Evolutionary conservation across 176 grass and related monocot species (phyloP).

Genomic region (Raddia distichophylla): DNA sequence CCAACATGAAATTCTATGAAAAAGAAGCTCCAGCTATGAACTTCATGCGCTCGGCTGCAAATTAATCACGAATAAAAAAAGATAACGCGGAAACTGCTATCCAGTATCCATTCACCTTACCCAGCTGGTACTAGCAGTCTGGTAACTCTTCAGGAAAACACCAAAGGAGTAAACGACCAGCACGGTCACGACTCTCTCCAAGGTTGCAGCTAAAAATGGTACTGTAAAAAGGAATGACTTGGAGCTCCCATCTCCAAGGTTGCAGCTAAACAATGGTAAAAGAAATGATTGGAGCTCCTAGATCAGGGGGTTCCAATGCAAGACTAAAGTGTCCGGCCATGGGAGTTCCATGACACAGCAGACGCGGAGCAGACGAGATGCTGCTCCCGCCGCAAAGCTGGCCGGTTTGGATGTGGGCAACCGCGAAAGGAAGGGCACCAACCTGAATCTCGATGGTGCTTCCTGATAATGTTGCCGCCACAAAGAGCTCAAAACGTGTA

Average conservation of each 20-base stretch:
- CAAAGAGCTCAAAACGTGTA: not conserved
- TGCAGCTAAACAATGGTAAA: not conserved
- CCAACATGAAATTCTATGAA: too few species aligned
- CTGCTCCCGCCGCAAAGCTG: slow-evolving; percentile 14
- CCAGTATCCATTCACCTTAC: not conserved
- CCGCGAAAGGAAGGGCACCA: slow-evolving; percentile 40
- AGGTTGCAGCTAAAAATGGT: not conserved
- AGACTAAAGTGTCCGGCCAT: slow-evolving; percentile 13
- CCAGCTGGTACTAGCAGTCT: too few species aligned
- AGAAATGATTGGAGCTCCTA: not conserved
- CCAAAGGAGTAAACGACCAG: not conserved
- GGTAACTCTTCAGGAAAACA: not conserved
- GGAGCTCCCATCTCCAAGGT: too few species aligned
- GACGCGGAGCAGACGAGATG: not conserved
- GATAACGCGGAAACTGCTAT: not conserved
- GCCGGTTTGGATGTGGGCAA: slow-evolving; percentile 25
- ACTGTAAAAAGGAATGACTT: not conserved
- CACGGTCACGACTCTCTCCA: not conserved
- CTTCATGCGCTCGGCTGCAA: too few species aligned
- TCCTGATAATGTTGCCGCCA: slow-evolving; percentile 43
- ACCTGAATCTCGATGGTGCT: slow-evolving; percentile 26
- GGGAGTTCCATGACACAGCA: slow-evolving; percentile 17
- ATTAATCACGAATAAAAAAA: not conserved
- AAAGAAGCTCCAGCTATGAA: too few species aligned
- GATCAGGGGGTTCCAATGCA: not conserved